Conservation (phyloP, 495 filamentous ascomycete species). For the Tuber borchii region DNA sequence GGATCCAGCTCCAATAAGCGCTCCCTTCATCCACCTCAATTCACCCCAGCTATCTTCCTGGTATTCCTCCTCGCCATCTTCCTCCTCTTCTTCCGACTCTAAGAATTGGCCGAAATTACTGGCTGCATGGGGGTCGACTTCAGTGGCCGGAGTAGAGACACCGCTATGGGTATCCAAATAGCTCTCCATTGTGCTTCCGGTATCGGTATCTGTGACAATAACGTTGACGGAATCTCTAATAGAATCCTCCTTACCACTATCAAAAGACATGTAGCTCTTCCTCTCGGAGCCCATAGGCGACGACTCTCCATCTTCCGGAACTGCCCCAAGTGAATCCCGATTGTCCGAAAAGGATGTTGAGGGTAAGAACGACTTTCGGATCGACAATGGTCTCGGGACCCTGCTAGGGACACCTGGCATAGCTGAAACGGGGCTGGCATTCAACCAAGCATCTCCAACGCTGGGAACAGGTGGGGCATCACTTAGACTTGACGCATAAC, state of each 20-base stretch:
- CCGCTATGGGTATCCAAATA: conserved; percentile 74
- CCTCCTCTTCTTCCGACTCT: conserved; percentile 75
- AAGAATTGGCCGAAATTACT: conserved; percentile 50
- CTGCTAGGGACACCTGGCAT: conserved; percentile 44
- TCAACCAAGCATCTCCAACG: conserved; percentile 89
- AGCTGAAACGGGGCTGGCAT: conserved; percentile 47
- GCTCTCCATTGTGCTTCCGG: conserved; percentile 59
- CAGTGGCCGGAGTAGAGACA: conserved; percentile 56
- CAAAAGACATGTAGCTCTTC: conserved; percentile 94
- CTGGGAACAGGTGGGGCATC: conserved; percentile 91
- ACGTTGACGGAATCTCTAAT: conserved; percentile 52
- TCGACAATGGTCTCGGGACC: conserved; percentile 56
- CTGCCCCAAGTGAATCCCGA: conserved; percentile 62
- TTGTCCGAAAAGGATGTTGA: conserved; percentile 44
- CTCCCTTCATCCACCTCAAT: conserved; percentile 98
- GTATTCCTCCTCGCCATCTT: conserved; percentile 76
- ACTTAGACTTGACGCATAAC: conserved; percentile 80
- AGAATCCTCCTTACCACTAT: conserved; percentile 55
- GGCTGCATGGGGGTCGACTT: conserved; percentile 45
- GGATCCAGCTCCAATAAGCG: conserved; percentile 90
- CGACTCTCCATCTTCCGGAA: conserved; percentile 66
- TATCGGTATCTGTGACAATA: conserved; percentile 62
- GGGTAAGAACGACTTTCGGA: conserved; percentile 55
- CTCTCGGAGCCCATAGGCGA: conserved; percentile 51
- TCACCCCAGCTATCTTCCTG: conserved; percentile 60